phyloP scores from a whole-genome alignment of 352 stramenopile genomes.

The Pythium utonaiense region DNA sequence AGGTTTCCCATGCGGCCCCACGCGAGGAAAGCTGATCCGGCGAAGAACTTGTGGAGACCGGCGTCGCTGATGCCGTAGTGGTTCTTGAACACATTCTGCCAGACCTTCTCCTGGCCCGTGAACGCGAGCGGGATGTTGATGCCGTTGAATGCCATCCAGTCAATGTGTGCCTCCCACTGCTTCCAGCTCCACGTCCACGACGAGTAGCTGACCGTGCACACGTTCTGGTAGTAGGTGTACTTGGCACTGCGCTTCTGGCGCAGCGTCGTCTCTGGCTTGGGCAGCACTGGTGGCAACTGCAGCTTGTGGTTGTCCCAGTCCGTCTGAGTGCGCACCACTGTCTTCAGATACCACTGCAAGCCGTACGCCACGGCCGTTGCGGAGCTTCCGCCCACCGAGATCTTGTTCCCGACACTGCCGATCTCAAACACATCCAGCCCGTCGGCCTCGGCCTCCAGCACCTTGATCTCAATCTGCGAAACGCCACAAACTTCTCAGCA shows the following conservation, averaged over 20 bases:
- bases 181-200: slow-evolving; percentile 85
- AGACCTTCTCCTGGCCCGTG: slow-evolving; percentile 88
- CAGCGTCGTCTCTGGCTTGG: slow-evolving; percentile 29
- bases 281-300: slow-evolving; percentile 50
- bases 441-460: slow-evolving; percentile 33
- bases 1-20: slow-evolving; percentile 91
- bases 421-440: slow-evolving; percentile 68
- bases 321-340: slow-evolving; percentile 63
- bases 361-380: slow-evolving; percentile 67
- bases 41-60: slow-evolving; percentile 87
- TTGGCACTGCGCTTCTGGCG: slow-evolving; percentile 58
- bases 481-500: neutral
- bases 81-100: slow-evolving; percentile 78
- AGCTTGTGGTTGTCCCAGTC: slow-evolving; percentile 80
- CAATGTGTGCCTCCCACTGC: slow-evolving; percentile 89
- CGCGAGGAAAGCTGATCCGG: slow-evolving; percentile 82
- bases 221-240: slow-evolving; percentile 91
- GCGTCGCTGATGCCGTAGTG: slow-evolving; percentile 75
- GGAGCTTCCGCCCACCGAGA: slow-evolving; percentile 37
- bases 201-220: slow-evolving; percentile 91
- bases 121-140: slow-evolving; percentile 92
- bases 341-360: slow-evolving; percentile 80
- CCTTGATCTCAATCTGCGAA: slow-evolving; percentile 53
- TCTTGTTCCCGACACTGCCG: slow-evolving; percentile 34
- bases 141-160: slow-evolving; percentile 92